Base-by-base conservation (phyloP, 208 protist genomes). In the Wallacemonas sp. region DNA sequence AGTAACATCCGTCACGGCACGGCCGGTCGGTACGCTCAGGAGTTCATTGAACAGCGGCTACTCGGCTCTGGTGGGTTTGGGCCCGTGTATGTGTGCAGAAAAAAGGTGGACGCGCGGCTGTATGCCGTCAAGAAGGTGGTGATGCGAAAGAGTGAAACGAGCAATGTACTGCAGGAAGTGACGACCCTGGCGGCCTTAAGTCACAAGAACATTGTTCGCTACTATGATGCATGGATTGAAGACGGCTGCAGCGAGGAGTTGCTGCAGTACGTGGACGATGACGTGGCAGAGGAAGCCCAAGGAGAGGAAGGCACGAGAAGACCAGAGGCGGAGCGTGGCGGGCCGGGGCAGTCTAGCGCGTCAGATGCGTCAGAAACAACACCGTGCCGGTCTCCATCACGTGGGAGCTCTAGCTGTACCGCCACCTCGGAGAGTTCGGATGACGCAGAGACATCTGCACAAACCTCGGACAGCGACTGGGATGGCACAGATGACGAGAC, bases 151-250 rank as follows among this genome's bases (percentile, higher is more conserved):
- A 58, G 51, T 31, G 51, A 58, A 19, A 58, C 51, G 15, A 41
- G n/a, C 8, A 72, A 65, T n/a, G 79, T 51, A 19, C 62, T 82
- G 54, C 75, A 89, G 44, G 90, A 96, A 46, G 90, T 96, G 36
- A 77, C 90, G 51, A 96, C 84, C 44, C 65, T 96, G 38, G 79
- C 90, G 0, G 64, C 80, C 15, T 72, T 96, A 2, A 91, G 83
- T 62, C 86, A 96, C 69, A 84, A 80, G 51, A 85, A 92, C 62
- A 86, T 96, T 59, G 90, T 96, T 11, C 86, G 90, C 27, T 96
- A 96, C 71, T 96, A 93, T 62, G 85, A 96, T 70, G 90, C 86
- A 21, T 96, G 90, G 87, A 77, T 92, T 12, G 90, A 93, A 45
- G 80, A 86, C 59, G 90, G 89, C n/a, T 91, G 80, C 42, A 82